A percentile compares a stretch with the other conserved stretches of the same genome.
Conservation (phyloP, 768 basidiomycete genomes). For the Cubamyces sp. region DNA sequence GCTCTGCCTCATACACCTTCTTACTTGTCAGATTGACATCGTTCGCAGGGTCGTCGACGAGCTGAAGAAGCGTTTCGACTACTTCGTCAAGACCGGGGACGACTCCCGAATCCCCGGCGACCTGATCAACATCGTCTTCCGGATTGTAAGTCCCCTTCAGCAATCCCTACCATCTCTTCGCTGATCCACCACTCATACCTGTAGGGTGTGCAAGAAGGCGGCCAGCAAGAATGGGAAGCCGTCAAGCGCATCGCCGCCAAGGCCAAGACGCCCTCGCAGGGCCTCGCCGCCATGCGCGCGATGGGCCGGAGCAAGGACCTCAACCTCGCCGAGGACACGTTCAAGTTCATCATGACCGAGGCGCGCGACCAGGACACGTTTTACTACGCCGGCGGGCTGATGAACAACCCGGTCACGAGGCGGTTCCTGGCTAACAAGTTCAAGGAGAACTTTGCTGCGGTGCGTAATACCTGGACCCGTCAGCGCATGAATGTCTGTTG, state of each 20-base stretch:
- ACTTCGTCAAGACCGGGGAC: slow-evolving; percentile 73
- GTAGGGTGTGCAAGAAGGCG: slow-evolving; percentile 76
- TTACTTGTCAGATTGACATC: slow-evolving; percentile 18
- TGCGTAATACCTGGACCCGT: neutral
- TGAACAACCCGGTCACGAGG: slow-evolving; percentile 41
- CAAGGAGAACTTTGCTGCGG: slow-evolving; percentile 40
- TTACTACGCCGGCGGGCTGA: slow-evolving; percentile 41
- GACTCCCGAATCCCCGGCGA: slow-evolving; percentile 82
- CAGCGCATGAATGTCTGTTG: neutral
- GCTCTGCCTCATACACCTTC: neutral
- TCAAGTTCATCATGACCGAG: slow-evolving; percentile 42
- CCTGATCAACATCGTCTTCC: slow-evolving; percentile 61
- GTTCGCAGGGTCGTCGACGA: slow-evolving; percentile 72
- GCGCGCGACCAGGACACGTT: slow-evolving; percentile 37
- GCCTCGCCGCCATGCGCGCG: slow-evolving; percentile 65
- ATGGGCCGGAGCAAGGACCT: slow-evolving; percentile 44
- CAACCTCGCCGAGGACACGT: slow-evolving; percentile 46
- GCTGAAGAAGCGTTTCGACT: slow-evolving; percentile 68
- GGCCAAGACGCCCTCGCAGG: slow-evolving; percentile 73
- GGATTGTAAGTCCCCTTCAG: slow-evolving; percentile 28
- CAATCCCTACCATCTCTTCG: neutral
- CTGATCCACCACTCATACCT: neutral
- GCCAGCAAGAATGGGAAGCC: slow-evolving; percentile 74
- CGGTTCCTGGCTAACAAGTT: slow-evolving; percentile 44
- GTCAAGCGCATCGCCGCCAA: slow-evolving; percentile 70